Evolutionary conservation across 1,284 basidiomycete species (phyloP).

Genomic region (Volvariella surrecta): DNA sequence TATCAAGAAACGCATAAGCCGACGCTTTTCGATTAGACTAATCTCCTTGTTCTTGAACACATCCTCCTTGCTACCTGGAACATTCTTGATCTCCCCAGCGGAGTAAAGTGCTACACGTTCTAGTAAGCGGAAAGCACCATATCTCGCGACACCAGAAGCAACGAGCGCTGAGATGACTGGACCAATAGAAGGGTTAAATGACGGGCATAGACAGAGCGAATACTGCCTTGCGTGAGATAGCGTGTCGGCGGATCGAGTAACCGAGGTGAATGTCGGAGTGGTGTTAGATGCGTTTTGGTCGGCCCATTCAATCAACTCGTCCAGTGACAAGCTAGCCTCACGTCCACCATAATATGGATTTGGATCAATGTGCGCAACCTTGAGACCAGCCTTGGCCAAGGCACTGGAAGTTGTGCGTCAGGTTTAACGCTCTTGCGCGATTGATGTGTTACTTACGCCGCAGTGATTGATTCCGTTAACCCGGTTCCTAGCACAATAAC

Average conservation of each 20-base stretch:
- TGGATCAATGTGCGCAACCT: constrained; percentile 81
- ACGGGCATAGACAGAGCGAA: constrained; percentile 77
- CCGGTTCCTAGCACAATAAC: constrained; percentile 84
- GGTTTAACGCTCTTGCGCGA: too few relatives aligned
- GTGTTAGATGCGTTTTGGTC: constrained; percentile 22
- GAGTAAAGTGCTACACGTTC: constrained; percentile 63
- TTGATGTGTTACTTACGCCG: constrained; percentile 60
- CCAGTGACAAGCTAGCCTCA: constrained; percentile 75
- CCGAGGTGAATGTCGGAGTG: constrained; percentile 25
- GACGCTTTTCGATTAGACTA: constrained; percentile 78
- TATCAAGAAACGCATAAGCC: constrained; percentile 88
- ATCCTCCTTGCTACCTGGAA: constrained; percentile 90
- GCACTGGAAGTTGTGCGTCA: constrained; percentile 40
- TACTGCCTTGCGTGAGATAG: constrained; percentile 67
- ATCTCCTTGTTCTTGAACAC: constrained; percentile 85
- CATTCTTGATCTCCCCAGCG: constrained; percentile 42
- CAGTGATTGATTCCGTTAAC: constrained; percentile 77
- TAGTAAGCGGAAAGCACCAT: constrained; percentile 86
- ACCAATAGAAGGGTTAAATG: constrained; percentile 76
- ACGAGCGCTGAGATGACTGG: constrained; percentile 77
- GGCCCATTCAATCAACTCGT: constrained; percentile 74
- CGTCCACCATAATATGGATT: constrained; percentile 82
- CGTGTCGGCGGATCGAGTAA: constrained; percentile 32
- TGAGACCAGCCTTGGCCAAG: constrained; percentile 80
- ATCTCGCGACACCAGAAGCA: constrained; percentile 81